Base-by-base conservation (phyloP, 129 eudicot species). In the Silybum marianum region DNA sequence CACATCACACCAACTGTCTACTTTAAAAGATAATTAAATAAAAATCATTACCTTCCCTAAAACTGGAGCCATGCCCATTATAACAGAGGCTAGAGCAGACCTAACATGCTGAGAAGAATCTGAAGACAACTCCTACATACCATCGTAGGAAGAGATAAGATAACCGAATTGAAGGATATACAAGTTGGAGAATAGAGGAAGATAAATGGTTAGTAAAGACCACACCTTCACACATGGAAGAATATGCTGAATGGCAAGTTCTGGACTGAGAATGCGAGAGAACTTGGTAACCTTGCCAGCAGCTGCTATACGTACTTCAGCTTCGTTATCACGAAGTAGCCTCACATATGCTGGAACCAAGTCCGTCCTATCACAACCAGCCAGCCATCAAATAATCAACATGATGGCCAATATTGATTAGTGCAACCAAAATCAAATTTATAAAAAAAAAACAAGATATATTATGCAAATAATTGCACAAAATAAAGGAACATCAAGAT, bases 41-140 rank as follows among this genome's bases (percentile, higher is more conserved):
- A 75, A 75, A 48, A 60, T 9, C 4, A 72, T 78, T 87, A 96
- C 99, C 98, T 96, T 96, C 40, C 97, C 99, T 71, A 96, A 79
- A 19, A 96, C 93, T 44, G 99, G 98, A 75, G 99, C 99, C 99
- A 96, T 96, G 78, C 99, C 99, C 99, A 96, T 96, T 58, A 96
- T 96, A 74, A 96, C 99, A 70, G 99, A 96, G 25, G 99, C 99
- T 73, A 96, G 88, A 86, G 99, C 97, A 76, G 99, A 96, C 81
- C 99, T 89, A 76, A 96, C 99, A 85, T 96, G 99, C 89, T 96
- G 99, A 69, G 99, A 96, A 86, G 99, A 96, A 91, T 96, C 99
- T 73, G 98, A 96, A 62, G 99, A 96, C 80, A 96, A 86, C 68
- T 96, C 99, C 99, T 96, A 78, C 82, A 87, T 73, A 26, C 80